Base-by-base conservation (phyloP, 2,329 filamentous ascomycete species). In the Thielaviopsis punctulata region DNA sequence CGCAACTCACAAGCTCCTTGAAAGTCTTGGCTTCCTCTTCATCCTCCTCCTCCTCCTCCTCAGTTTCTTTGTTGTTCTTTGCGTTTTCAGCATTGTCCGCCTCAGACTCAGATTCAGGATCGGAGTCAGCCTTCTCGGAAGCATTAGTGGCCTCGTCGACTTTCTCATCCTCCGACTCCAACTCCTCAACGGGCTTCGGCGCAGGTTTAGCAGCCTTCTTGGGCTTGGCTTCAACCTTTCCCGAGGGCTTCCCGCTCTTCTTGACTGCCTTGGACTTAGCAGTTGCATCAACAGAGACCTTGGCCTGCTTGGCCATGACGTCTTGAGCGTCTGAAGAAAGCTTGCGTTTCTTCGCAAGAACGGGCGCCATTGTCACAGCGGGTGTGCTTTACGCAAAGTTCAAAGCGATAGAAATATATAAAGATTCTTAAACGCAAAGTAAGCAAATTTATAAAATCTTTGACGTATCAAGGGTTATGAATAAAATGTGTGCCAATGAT, bases 1-100 rank as follows among this genome's bases (percentile, higher is more conserved):
- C 9, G 4, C 4, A 23, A 49, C 67, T 25, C 63, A 76, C 73
- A 45, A 86, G 64, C 30, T 86, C 82, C 52, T 75, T 77, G 61
- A 86, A 86, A 0, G 78, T 79, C 66, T 82, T 82, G 44, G 62
- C 62, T 45, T 66, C 62, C 24, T 59, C 52, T 2, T 60, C 55
- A 44, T 65, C 65, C 45, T 65, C 63, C 8, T 60, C 58, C 18
- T 52, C 51, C 24, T 52, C 47, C 6, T 45, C 24, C 19, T 36
- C 50, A 13, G 49, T 3, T 19, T 45, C 52, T 8, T 52, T 45
- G 2, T 30, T 18, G 18, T 33, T 51, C 24, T n/a, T 49, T 43
- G 23, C 19, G 19, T 53, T 51, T 30, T 47, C 47, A 27, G 24
- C n/a, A n/a, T n/a, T 43, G 7, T 52, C 46, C 4, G 18, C 45